These are phyloP conservation scores for Teunomyces panamensis DNA, from an alignment of 805 yeast genomes.

Conservation along the genomic window DNA sequence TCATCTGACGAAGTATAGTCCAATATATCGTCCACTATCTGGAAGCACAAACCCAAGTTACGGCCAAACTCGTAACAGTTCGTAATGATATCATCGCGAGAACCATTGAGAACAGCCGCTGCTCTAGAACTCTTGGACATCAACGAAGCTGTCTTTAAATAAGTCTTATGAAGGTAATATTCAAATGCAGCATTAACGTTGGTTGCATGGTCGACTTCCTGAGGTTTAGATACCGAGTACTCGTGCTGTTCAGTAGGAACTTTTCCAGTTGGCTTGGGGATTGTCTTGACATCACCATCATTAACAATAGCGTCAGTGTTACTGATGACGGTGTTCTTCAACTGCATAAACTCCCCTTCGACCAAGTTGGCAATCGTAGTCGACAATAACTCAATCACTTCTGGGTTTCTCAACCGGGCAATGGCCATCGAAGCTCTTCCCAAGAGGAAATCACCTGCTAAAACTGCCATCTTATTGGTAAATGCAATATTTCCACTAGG, in stretches of 20 bases:
- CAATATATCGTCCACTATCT: slow-evolving; percentile 91
- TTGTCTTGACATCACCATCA: slow-evolving; percentile 40
- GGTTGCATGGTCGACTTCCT: slow-evolving; percentile 53
- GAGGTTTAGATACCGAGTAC: slow-evolving; percentile 42
- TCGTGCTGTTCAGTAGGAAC: slow-evolving; percentile 62
- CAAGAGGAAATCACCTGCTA: slow-evolving; percentile 93
- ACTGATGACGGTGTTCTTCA: slow-evolving; percentile 80
- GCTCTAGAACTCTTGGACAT: slow-evolving; percentile 93
- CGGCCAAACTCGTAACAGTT: slow-evolving; percentile 88
- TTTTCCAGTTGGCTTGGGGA: slow-evolving; percentile 61
- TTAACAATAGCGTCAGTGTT: slow-evolving; percentile 49
- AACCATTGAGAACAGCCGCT: slow-evolving; percentile 89
- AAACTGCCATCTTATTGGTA: slow-evolving; percentile 94
- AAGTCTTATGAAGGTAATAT: slow-evolving; percentile 92
- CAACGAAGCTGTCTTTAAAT: slow-evolving; percentile 89
- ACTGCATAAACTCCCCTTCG: slow-evolving; percentile 98
- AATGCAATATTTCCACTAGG: slow-evolving; percentile 92
- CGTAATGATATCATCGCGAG: slow-evolving; percentile 71
- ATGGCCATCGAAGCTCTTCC: slow-evolving; percentile 97
- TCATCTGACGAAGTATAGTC: slow-evolving; percentile 89
- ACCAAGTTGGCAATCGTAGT: slow-evolving; percentile 95
- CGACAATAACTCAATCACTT: slow-evolving; percentile 91
- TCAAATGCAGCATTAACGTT: slow-evolving; percentile 89
- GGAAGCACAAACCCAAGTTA: slow-evolving; percentile 92
- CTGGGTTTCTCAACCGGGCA: slow-evolving; percentile 91